phyloP scores from a whole-genome alignment of 495 filamentous ascomycete genomes.

The Penicillium parvum region DNA sequence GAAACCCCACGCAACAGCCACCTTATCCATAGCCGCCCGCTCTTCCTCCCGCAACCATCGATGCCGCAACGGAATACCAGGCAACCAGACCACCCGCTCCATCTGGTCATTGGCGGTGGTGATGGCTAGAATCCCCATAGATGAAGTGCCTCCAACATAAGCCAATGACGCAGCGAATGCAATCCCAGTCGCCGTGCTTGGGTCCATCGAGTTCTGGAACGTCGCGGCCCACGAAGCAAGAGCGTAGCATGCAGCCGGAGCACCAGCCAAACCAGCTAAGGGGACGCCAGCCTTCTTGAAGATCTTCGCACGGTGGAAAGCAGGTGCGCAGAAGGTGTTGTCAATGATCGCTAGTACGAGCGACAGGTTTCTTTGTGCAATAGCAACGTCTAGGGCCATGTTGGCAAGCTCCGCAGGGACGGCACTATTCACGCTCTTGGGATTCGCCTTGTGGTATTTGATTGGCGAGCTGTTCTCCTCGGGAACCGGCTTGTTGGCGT shows the following conservation, averaged over 20 bases:
- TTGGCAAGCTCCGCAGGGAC: constrained; percentile 63
- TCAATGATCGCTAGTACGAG: constrained; percentile 78
- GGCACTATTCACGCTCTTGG: constrained; percentile 63
- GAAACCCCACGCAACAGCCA: constrained; percentile 88
- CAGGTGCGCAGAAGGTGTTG: constrained; percentile 65
- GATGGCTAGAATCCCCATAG: constrained; percentile 76
- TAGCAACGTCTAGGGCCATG: constrained; percentile 68
- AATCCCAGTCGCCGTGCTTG: constrained; percentile 64
- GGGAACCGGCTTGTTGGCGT: constrained; percentile 76
- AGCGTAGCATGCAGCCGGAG: constrained; percentile 67
- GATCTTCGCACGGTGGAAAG: constrained; percentile 65
- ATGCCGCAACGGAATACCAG: constrained; percentile 71
- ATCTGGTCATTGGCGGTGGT: constrained; percentile 91
- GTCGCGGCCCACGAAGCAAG: constrained; percentile 51
- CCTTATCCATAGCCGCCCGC: constrained; percentile 78
- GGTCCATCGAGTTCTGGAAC: constrained; percentile 70
- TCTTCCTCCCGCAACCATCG: constrained; percentile 95
- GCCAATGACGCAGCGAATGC: constrained; percentile 75
- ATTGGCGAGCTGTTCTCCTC: constrained; percentile 53
- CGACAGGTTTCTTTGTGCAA: constrained; percentile 67
- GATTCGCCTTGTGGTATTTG: constrained; percentile 57
- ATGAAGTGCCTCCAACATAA: constrained; percentile 73
- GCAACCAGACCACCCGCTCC: constrained; percentile 83
- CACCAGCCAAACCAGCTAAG: constrained; percentile 47
- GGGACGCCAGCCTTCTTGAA: constrained; percentile 49